Evolutionary conservation across 768 basidiomycete genomes (phyloP), one percentile per base, ranked within the genome.

Genomic region (Pleurotus citrinopileatus): DNA sequence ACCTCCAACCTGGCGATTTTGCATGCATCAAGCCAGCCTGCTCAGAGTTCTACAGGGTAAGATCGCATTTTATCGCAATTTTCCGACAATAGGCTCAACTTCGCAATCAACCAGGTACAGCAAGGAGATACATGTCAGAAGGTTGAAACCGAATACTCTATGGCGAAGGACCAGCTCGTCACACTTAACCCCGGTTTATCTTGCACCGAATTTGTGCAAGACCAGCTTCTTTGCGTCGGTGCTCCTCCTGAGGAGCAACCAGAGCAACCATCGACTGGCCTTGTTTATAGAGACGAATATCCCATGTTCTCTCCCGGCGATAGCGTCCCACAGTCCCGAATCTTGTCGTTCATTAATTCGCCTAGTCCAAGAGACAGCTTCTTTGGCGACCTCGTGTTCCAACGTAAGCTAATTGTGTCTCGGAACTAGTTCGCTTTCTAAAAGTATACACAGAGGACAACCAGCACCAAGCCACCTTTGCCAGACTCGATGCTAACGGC

Each of bases 381-480:
- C 37, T 42, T 53, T 28, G 52, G 52, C 37, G 29, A 53, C n/a
- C 28, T 42, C 20, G 17, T 53, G 23, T 53, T 53, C 22, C 52
- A 53, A 42, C 38, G 52, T 19, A 2, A n/a, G n/a, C n/a, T n/a
- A n/a, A n/a, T n/a, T n/a, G 17, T 40, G 2, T 19, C 2, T 2
- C 8, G 12, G 2, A 7, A 2, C 38, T 40, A 15, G 8, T n/a
- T 40, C 38, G 1, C 19, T 40, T 40, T 15, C 5, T 40, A 40
- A 40, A 7, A 12, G 1, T 3, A 2, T 19, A 2, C 17, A 4
- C 25, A 53, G 52, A 42, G 40, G 52, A 53, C 8, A 25, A 15
- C 38, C 52, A 53, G 32, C 52, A 53, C 17, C 23, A 53, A 25
- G 27, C 38, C 17, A 53, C 42, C 26, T 53, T 53, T 38, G 34